Evolutionary conservation across 495 filamentous ascomycete species (phyloP).

Genomic region (Neurospora sp.): DNA sequence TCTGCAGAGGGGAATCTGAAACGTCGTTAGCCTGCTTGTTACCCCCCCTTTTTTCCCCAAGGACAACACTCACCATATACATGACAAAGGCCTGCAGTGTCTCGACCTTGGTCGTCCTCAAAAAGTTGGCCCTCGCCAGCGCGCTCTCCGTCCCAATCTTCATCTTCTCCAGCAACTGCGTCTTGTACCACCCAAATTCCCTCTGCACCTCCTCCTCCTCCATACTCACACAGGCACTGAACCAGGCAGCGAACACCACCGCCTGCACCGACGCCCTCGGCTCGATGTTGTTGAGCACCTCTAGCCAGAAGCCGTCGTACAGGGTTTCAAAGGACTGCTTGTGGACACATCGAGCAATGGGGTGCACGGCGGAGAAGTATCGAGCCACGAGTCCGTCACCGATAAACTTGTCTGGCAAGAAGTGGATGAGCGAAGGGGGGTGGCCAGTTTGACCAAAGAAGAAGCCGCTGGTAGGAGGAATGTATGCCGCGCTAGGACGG

Average conservation of each 20-base stretch:
- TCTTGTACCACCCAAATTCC: conserved; percentile 42
- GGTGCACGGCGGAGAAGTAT: conserved; percentile 58
- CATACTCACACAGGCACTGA: conserved; percentile 58
- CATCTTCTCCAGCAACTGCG: conserved; percentile 45
- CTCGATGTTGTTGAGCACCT: conserved; percentile 42
- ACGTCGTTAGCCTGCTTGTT: conserved; percentile 2
- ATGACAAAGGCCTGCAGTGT: conserved; percentile 66
- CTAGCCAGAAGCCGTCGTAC: conserved; percentile 55
- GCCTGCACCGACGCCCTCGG: conserved; percentile 55
- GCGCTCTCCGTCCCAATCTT: conserved; percentile 54
- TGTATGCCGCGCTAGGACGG: conserved; percentile 41
- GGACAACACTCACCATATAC: conserved; percentile 46
- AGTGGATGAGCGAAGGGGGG: conserved; percentile 40
- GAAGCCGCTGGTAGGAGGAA: conserved; percentile 54
- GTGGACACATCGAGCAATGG: conserved; percentile 54
- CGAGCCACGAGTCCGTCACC: conserved; percentile 50
- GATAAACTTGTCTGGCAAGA: conserved; percentile 39
- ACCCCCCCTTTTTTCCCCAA: fast-evolving
- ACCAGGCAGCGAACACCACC: conserved; percentile 54
- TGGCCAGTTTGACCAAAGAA: conserved; percentile 48
- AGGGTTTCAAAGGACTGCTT: conserved; percentile 50
- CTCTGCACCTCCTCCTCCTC: conserved; percentile 37
- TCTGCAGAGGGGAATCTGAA: conserved; percentile 57
- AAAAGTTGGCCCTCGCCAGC: conserved; percentile 54
- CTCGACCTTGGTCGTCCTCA: conserved; percentile 59